Conservation (phyloP, 805 yeast genomes). For the Candida montana region DNA sequence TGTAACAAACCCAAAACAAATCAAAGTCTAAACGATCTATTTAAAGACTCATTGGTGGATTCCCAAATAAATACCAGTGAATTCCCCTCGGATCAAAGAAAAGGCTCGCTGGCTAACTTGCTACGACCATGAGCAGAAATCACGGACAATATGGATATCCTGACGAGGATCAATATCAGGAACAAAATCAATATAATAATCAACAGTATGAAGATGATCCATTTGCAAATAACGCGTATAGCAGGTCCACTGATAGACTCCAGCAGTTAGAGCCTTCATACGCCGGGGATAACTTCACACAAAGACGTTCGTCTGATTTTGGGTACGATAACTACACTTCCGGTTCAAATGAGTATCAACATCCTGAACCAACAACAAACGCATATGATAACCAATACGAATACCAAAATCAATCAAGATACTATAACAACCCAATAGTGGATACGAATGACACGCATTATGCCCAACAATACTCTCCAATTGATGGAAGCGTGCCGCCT, state of each 20-base stretch:
- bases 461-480: conserved; percentile 23
- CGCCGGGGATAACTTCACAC: conserved; percentile 11
- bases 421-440: conserved; percentile 8
- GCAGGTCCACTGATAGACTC: conserved; percentile 17
- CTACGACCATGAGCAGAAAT: conserved; percentile 14
- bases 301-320: conserved; percentile 13
- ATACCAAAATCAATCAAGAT: conserved; percentile 4
- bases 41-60: not conserved
- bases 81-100: not conserved
- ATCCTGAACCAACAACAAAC: not conserved
- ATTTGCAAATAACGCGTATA: conserved; percentile 5
- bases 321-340: conserved; percentile 2
- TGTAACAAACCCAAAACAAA: too few relatives aligned
- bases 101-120: too few relatives aligned
- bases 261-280: conserved; percentile 14
- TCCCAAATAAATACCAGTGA: not conserved
- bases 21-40: not conserved
- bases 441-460: conserved; percentile 1
- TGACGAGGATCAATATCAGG: conserved; percentile 3
- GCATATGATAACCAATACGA: not conserved
- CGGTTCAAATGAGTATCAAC: conserved; percentile 5
- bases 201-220: conserved; percentile 9
- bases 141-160: conserved; percentile 5
- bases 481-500: conserved; percentile 15
- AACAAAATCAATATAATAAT: not conserved